These are phyloP conservation scores for Mucor velutinosus DNA, from an alignment of 371 early-diverging fungal species.

Conservation along the genomic window DNA sequence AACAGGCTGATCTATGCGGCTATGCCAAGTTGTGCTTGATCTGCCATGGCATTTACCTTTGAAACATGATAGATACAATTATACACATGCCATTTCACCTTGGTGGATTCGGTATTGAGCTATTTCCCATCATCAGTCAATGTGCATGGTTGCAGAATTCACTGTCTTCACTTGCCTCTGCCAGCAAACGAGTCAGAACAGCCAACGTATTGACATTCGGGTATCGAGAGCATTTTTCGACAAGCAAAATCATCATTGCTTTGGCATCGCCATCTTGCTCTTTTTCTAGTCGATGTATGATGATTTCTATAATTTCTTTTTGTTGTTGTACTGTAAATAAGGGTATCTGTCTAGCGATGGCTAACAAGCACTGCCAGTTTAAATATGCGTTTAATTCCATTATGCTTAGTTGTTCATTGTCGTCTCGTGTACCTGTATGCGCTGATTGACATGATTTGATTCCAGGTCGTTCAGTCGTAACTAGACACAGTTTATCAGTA, in stretches of 20 bases:
- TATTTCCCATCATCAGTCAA: conserved; percentile 4
- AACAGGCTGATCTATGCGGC: no score
- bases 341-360: conserved; percentile 18
- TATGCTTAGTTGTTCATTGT: no score
- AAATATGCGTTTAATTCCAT: background rate
- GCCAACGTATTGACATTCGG: conserved; percentile 24
- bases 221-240: conserved; percentile 24
- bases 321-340: conserved; percentile 20
- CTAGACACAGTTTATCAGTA: background rate
- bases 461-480: background rate
- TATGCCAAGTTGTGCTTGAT: background rate
- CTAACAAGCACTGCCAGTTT: conserved; percentile 14
- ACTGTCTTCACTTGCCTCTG: conserved; percentile 13
- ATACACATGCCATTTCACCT: conserved; percentile 50
- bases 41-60: conserved; percentile 29
- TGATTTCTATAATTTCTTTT: conserved; percentile 10
- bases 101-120: conserved; percentile 47
- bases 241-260: conserved; percentile 30
- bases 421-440: conserved; percentile 21
- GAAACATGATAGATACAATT: conserved; percentile 42
- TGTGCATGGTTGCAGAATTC: background rate
- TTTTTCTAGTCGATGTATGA: conserved; percentile 10
- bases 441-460: conserved; percentile 17
- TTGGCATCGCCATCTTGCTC: conserved; percentile 28
- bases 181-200: conserved; percentile 18